Base-by-base conservation (phyloP, 345 rosid genomes). In the Cardamine resedifolia region DNA sequence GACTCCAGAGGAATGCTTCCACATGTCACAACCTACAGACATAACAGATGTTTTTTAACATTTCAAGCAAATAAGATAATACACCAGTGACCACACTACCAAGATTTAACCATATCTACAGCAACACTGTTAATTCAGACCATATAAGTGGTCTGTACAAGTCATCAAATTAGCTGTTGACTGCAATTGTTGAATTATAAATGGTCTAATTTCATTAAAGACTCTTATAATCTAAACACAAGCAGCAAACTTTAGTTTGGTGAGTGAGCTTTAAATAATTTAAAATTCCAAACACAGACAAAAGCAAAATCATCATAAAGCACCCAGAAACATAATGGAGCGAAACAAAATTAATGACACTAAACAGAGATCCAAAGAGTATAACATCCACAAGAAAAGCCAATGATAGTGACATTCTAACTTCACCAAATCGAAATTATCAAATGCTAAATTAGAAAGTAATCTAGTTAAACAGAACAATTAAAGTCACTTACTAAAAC, bases 1-100 rank as follows among this genome's bases (percentile, higher is more conserved):
- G 98, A 82, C 66, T 95, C 97, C 74, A 95, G 66, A 20, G 98
- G 91, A 58, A 91, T 82, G 71, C 96, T 88, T 70, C 99, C 99
- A 75, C 99, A 95, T 64, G 99, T 95, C 65, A 91, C 96, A 74
- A 95, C 96, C 99, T 95, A 71, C 81, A 81, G 24, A 18, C 28
- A 48, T 1, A 47, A 38, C 10, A 57, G 26, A 34, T 34, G 9
- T n/a, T 14, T n/a, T 14, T 26, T 1, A 31, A n/a, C 20, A 24
- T 34, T 65, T 65, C 24, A 19, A 48, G 4, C 45, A 39, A 16
- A 26, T n/a, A 34, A 58, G 19, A 10, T 11, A n/a, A n/a, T 30
- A 28, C 31, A 68, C 6, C 63, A 66, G 1, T 41, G 53, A 43
- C 4, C 34, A 58, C 16, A 28, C 55, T 30, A 41, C 2, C 20